These are phyloP conservation scores for Eutypella sp. DNA, from an alignment of 2,329 filamentous ascomycete genomes.

Conservation along the genomic window DNA sequence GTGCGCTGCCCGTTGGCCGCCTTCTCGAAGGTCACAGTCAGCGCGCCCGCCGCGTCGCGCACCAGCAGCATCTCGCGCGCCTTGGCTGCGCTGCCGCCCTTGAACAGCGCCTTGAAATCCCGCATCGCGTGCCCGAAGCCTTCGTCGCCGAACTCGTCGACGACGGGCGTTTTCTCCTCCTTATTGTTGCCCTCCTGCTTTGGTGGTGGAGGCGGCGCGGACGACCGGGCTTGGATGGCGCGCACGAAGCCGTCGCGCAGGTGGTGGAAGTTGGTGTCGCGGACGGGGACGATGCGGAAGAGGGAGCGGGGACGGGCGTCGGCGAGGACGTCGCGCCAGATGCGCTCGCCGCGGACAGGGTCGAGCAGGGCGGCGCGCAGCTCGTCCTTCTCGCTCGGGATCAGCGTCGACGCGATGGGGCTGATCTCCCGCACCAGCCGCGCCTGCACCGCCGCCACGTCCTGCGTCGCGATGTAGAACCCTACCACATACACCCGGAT, in stretches of 20 bases:
- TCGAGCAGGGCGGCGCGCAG: slow-evolving; percentile 68
- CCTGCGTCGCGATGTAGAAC: slow-evolving; percentile 79
- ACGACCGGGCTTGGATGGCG: slow-evolving; percentile 70
- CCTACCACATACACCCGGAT: slow-evolving; percentile 96
- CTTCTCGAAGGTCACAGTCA: slow-evolving; percentile 68
- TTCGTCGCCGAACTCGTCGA: slow-evolving; percentile 59
- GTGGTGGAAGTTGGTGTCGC: slow-evolving; percentile 92
- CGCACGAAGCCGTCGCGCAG: slow-evolving; percentile 87
- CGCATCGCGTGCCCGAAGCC: slow-evolving; percentile 69
- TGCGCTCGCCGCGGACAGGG: slow-evolving; percentile 59
- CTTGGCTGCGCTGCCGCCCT: slow-evolving; percentile 75
- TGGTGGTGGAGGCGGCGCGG: background rate
- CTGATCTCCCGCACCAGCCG: slow-evolving; percentile 73
- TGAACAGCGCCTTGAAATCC: slow-evolving; percentile 78
- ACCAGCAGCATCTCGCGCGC: slow-evolving; percentile 70
- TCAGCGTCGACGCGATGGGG: slow-evolving; percentile 73
- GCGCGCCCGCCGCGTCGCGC: slow-evolving; percentile 58
- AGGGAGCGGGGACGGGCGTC: slow-evolving; percentile 66
- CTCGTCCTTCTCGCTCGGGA: slow-evolving; percentile 73
- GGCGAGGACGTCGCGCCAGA: slow-evolving; percentile 69
- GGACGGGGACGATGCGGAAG: slow-evolving; percentile 81
- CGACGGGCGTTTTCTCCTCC: slow-evolving; percentile 40
- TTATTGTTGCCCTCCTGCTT: background rate
- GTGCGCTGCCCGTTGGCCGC: too few species aligned
- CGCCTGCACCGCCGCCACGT: slow-evolving; percentile 75